Conservation (phyloP, 495 filamentous ascomycete genomes). For the Apiosordaria backusii region DNA sequence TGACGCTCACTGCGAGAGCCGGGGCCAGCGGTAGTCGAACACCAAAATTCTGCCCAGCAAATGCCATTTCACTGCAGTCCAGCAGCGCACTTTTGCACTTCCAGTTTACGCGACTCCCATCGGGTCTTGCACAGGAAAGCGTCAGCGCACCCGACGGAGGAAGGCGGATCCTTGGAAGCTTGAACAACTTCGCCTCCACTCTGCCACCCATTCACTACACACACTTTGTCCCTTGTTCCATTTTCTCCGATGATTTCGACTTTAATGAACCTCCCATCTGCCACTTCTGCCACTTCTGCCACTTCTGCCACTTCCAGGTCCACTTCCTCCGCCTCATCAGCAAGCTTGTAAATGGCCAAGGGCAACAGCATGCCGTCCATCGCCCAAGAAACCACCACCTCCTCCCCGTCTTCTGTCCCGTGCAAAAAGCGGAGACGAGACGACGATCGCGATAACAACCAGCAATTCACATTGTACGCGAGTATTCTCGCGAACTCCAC, state of each 20-base stretch:
- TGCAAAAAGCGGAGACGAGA: constrained; percentile 44
- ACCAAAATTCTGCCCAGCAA: not conserved
- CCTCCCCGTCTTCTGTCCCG: constrained; percentile 21
- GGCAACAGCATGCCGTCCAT: constrained; percentile 32
- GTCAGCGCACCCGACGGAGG: not conserved
- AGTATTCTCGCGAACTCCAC: constrained; percentile 10
- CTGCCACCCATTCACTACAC: not conserved
- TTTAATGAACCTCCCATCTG: not conserved
- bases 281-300: not conserved
- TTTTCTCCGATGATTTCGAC: constrained; percentile 2
- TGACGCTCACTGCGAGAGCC: not conserved
- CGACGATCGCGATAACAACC: constrained; percentile 31
- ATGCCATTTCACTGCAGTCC: not conserved
- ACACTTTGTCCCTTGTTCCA: constrained; percentile 1
- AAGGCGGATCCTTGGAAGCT: constrained; percentile 2
- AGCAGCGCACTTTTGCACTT: not conserved
- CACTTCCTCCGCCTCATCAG: too few species aligned
- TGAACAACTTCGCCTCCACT: constrained; percentile 7
- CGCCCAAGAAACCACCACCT: constrained; percentile 20
- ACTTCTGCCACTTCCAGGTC: not conserved
- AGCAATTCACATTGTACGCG: constrained; percentile 35
- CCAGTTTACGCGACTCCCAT: not conserved
- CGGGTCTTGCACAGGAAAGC: not conserved
- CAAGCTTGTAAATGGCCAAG: not conserved
- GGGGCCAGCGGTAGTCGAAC: not conserved